These are phyloP conservation scores for Cymbopogon flexuosus DNA, from an alignment of 202 grass and related monocot genomes.

Conservation along the genomic window DNA sequence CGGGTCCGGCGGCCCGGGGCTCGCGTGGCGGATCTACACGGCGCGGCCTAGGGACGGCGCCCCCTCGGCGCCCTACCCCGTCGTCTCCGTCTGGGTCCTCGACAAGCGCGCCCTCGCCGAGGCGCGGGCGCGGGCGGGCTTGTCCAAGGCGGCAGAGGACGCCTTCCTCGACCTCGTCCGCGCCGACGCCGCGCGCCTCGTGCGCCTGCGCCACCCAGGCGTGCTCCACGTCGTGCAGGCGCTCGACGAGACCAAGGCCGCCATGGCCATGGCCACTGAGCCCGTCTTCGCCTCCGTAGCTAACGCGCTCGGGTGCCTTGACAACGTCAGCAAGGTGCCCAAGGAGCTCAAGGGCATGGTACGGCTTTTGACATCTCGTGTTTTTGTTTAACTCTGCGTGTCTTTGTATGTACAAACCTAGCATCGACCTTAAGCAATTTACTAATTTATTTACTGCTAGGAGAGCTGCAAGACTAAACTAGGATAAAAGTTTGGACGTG, in stretches of 20 bases:
- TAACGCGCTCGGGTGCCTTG: constrained; percentile 71
- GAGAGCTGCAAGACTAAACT: not conserved
- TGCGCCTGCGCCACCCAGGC: constrained; percentile 88
- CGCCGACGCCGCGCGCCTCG: constrained; percentile 81
- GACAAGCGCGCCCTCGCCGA: constrained; percentile 90
- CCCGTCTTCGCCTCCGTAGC: constrained; percentile 81
- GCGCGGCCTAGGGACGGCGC: constrained; percentile 69
- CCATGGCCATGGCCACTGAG: constrained; percentile 97
- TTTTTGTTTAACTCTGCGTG: not conserved
- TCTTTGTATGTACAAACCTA: not conserved
- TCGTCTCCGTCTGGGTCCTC: constrained; percentile 93
- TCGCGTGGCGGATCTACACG: constrained; percentile 82
- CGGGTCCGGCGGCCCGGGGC: constrained; percentile 76
- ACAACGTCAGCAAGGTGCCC: constrained; percentile 74
- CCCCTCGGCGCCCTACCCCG: constrained; percentile 73
- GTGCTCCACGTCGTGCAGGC: constrained; percentile 98
- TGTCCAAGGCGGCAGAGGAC: constrained; percentile 82
- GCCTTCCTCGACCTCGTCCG: constrained; percentile 84
- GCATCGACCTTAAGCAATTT: constrained; percentile 2
- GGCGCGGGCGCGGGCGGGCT: constrained; percentile 56
- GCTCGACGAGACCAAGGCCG: constrained; percentile 92
- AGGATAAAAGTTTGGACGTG: not conserved
- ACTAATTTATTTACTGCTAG: not conserved
- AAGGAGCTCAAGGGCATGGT: constrained; percentile 99
- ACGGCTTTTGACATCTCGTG: not conserved